These are phyloP conservation scores for Brassica napus DNA, from an alignment of 345 rosid species.

Conservation along the genomic window Da-Ae NC_063447.1:46330501-46331000, in stretches of 20 bases:
- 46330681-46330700: conserved; percentile 84
- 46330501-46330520: too few species aligned
- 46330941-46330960: not conserved
- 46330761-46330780: not conserved
- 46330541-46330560: too few species aligned
- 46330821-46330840: not conserved
- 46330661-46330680: conserved; percentile 79
- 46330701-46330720: conserved; percentile 83
- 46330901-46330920: not conserved
- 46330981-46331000: not conserved
- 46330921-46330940: not conserved
- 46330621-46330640: conserved; percentile 73
- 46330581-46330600: conserved; percentile 85
- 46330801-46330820: not conserved
- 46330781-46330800: not conserved
- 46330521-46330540: too few species aligned
- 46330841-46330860: not conserved
- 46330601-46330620: conserved; percentile 51
- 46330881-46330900: not conserved
- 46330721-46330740: conserved; percentile 71
- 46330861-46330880: not conserved
- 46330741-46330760: conserved; percentile 62
- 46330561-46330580: conserved; percentile 48
- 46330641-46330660: conserved; percentile 87
- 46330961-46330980: not conserved